phyloP scores from a whole-genome alignment of 2,329 filamentous ascomycete genomes.

The Curvularia lunata region DNA sequence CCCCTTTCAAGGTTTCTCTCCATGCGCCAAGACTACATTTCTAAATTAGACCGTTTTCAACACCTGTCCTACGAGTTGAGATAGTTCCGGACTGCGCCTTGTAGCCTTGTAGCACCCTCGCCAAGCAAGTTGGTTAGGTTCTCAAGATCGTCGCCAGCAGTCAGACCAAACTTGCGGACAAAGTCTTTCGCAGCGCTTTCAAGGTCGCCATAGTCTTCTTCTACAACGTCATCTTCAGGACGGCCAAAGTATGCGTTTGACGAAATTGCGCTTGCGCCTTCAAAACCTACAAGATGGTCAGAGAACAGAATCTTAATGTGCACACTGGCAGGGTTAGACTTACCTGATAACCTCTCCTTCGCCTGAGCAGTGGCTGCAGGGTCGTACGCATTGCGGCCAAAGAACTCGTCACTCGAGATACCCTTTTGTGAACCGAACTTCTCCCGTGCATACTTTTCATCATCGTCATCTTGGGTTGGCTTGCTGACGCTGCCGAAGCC shows the following conservation, averaged over 20 bases:
- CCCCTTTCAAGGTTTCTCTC: not conserved
- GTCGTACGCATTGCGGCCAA: constrained; percentile 88
- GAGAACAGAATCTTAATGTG: not conserved
- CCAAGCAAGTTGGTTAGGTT: constrained; percentile 83
- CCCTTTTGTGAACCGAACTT: constrained; percentile 95
- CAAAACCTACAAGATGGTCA: constrained; percentile 67
- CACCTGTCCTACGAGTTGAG: constrained; percentile 46
- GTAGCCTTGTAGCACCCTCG: constrained; percentile 82
- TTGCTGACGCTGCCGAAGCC: constrained; percentile 89
- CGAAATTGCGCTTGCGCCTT: constrained; percentile 89
- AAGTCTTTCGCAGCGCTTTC: constrained; percentile 96
- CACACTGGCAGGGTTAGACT: not conserved
- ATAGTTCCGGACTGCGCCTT: constrained; percentile 60
- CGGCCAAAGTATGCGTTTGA: constrained; percentile 98
- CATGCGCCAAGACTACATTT: constrained; percentile 6
- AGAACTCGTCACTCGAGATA: constrained; percentile 98
- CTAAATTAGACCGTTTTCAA: not conserved
- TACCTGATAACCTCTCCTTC: constrained; percentile 75
- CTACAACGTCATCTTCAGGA: constrained; percentile 75
- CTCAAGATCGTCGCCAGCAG: constrained; percentile 93
- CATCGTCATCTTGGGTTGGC: constrained; percentile 71
- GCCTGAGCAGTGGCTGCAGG: constrained; percentile 81
- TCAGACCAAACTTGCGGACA: constrained; percentile 92
- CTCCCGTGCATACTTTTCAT: constrained; percentile 81
- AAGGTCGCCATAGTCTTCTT: constrained; percentile 84